Percentiles rank a stretch among this genome's conserved stretches.
Conservation (phyloP, 2,329 filamentous ascomycete genomes). For the Ramularia collo-cygni region DNA sequence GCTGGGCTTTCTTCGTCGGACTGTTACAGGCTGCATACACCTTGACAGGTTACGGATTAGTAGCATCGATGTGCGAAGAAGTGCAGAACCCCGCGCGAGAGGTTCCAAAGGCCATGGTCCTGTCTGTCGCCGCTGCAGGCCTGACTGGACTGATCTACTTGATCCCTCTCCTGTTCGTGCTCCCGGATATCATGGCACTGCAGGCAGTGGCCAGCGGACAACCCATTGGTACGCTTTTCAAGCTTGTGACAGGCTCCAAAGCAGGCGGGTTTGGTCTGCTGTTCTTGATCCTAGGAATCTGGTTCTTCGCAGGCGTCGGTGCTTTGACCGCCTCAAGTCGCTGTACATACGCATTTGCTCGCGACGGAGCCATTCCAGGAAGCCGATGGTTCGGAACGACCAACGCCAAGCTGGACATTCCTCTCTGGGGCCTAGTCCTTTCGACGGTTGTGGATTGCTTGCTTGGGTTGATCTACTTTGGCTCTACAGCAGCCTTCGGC, state of each 20-base stretch:
- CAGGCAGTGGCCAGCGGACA: constrained; percentile 63
- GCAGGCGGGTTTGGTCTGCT: constrained; percentile 68
- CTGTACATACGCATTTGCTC: constrained; percentile 66
- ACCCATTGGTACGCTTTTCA: constrained; percentile 70
- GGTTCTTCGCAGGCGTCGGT: constrained; percentile 69
- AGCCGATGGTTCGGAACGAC: constrained; percentile 41
- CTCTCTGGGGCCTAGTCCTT: constrained; percentile 61
- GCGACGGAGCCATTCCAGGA: constrained; percentile 59
- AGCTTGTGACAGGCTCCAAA: constrained; percentile 64
- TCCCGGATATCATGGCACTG: constrained; percentile 60
- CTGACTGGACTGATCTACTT: constrained; percentile 62
- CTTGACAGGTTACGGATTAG: constrained; percentile 62
- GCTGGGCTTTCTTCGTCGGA: constrained; percentile 68
- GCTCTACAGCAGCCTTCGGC: constrained; percentile 69
- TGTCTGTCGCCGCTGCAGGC: constrained; percentile 61
- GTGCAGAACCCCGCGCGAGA: constrained; percentile 62
- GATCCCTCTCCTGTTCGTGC: constrained; percentile 67
- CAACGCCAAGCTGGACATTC: constrained; percentile 59
- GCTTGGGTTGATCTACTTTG: constrained; percentile 72
- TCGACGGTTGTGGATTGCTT: constrained; percentile 63
- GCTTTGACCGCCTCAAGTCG: constrained; percentile 66
- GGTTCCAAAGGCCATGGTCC: constrained; percentile 64
- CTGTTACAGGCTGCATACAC: constrained; percentile 59
- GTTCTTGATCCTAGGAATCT: constrained; percentile 68
- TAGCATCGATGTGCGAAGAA: constrained; percentile 66